Base-by-base conservation (phyloP, 176 grass and related monocot genomes). In the Hordeum vulgare region DNA sequence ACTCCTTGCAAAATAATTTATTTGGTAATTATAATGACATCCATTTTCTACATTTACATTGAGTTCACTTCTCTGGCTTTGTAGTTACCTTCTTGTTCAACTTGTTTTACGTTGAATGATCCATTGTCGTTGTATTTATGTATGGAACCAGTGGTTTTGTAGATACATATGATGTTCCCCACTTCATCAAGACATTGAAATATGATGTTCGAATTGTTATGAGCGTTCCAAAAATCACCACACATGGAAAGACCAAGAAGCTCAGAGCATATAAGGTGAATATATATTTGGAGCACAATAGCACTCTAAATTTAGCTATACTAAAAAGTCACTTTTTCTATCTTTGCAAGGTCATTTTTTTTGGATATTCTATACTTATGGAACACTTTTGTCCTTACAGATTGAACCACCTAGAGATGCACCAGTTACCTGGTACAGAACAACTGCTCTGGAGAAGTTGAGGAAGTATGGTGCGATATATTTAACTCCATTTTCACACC, bases 91-190 rank as follows among this genome's bases (percentile, higher is more conserved):
- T 8, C 62, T 83, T 28, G n/a, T 56, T 23, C 23, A 54, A 25
- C 64, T 64, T 29, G 14, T 70, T 70, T 72, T 83, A 2, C 8
- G 31, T 57, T 57, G 17, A 78, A 63, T 77, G 79, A 64, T 56
- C 53, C 15, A 4, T 66, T 35, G 63, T 75, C 72, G 11, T 86
- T 77, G 5, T 34, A 75, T 89, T 90, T 59, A 62, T 89, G 69
- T 81, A 79, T 79, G 85, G 27, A 72, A 69, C 84, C 89, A 96
- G 96, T 86, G 93, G 93, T 81, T 99, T 99, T 85, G 58, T 89
- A 99, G 96, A 88, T 90, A 94, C 92, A 29, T 99, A 99, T 90
- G 96, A 99, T 99, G 96, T 99, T 66, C 87, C 85, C 26, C 96
- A 96, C 81, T 96, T 99, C 62, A 89, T 99, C 51, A 92, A 96